Conservation (phyloP, 768 basidiomycete species). For the Amanita molliuscula region DNA sequence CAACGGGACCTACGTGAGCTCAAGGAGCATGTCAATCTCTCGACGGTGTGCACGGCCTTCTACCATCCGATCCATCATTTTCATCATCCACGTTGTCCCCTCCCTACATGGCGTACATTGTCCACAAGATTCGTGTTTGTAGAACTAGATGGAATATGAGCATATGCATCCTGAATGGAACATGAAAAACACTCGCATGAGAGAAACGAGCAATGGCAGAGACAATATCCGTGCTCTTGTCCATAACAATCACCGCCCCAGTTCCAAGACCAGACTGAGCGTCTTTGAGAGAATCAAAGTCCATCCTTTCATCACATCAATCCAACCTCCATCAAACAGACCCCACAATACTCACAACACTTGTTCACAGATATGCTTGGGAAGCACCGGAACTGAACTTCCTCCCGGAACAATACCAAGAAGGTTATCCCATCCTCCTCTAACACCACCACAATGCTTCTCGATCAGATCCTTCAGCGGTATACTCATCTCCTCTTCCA, state of each 20-base stretch:
- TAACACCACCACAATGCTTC: conserved; percentile 93
- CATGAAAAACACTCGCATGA: conserved; percentile 26
- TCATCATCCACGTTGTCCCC: conserved; percentile 99
- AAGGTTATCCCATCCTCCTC: conserved; percentile 94
- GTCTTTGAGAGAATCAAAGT: conserved; percentile 96
- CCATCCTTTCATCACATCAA: conserved; percentile 56
- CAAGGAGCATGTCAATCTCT: conserved; percentile 97
- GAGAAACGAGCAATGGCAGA: conserved; percentile 91
- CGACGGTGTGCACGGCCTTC: conserved; percentile 84
- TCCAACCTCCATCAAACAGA: neutral
- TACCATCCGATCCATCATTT: conserved; percentile 98
- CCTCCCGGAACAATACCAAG: conserved; percentile 97
- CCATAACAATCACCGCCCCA: conserved; percentile 98
- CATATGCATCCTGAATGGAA: neutral
- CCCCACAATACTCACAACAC: conserved; percentile 80
- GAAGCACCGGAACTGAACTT: conserved; percentile 87
- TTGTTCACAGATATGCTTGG: conserved; percentile 71
- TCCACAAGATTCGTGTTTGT: conserved; percentile 97
- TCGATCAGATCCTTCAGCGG: conserved; percentile 89
- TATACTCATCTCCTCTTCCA: conserved; percentile 99
- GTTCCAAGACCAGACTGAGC: conserved; percentile 95
- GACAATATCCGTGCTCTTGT: conserved; percentile 94
- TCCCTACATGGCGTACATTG: conserved; percentile 94
- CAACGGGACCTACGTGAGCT: conserved; percentile 76
- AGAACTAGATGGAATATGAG: conserved; percentile 40